Conservation (phyloP, 768 basidiomycete genomes). For the Daedalea quercina region DNA sequence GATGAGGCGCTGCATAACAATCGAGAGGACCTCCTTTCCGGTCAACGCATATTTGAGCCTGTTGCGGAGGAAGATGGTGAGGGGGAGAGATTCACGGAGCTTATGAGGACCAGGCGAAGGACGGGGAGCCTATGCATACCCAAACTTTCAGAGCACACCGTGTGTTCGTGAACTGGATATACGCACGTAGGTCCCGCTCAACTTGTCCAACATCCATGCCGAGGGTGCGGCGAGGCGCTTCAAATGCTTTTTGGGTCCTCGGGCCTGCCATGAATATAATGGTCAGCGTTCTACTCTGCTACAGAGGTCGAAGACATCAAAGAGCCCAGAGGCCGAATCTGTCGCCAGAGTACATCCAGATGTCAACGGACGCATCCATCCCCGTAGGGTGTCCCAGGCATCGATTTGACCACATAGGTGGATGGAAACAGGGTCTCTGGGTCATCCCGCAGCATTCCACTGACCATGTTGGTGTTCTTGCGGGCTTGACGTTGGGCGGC, state of each 20-base stretch:
- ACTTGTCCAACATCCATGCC: constrained; percentile 99
- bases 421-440: constrained; percentile 6
- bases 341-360: constrained; percentile 23
- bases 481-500: constrained; percentile 25
- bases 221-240: constrained; percentile 97
- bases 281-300: constrained; percentile 12
- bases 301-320: background rate
- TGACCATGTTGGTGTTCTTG: constrained; percentile 32
- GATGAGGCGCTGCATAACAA: constrained; percentile 93
- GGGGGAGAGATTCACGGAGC: constrained; percentile 95
- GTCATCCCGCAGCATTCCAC: constrained; percentile 18
- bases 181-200: constrained; percentile 89
- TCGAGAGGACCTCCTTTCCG: constrained; percentile 91
- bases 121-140: constrained; percentile 68
- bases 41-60: constrained; percentile 98
- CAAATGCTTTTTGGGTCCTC: constrained; percentile 99
- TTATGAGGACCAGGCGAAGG: constrained; percentile 99
- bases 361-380: constrained; percentile 24
- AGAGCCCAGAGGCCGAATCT: constrained; percentile 5
- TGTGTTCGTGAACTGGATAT: background rate
- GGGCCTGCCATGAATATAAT: constrained; percentile 50
- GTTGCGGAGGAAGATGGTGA: constrained; percentile 97
- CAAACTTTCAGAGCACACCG: constrained; percentile 1
- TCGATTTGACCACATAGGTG: constrained; percentile 1
- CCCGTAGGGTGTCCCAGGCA: constrained; percentile 5